Base-by-base conservation (phyloP, 1,284 basidiomycete species). In the Pseudozyma thailandica region DNA sequence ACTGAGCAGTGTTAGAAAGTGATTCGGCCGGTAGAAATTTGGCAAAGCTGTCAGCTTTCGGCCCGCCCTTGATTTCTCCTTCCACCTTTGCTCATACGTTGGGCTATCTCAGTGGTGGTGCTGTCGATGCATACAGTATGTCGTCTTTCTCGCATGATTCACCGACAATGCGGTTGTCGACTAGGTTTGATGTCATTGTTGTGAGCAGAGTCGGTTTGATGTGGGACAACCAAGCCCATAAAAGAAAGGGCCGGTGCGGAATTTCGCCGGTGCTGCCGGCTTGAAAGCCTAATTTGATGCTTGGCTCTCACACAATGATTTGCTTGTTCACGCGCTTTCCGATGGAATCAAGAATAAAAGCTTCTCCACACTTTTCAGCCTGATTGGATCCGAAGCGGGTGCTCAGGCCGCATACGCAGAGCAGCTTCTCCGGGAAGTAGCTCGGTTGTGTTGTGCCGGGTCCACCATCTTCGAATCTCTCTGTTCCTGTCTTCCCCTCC, bases 321-420 rank as follows among this genome's bases (percentile, higher is more conserved):
- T 43, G 41, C 18, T 20, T 15, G 35, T 54, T 41, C 52, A 49
- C 53, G 42, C 54, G 46, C 43, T 46, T 45, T 45, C n/a, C n/a
- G n/a, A n/a, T n/a, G n/a, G n/a, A n/a, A n/a, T n/a, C n/a, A n/a
- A n/a, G n/a, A n/a, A n/a, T n/a, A n/a, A n/a, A n/a, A 43, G 20
- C 23, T 60, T 60, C 57, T 60, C 57, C 50, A 60, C 50, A 60
- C 57, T 60, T 35, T 31, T 38, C 16, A 37, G 46, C 21, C 41
- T 52, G 38, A 50, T 50, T 50, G 48, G 48, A 50, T 27, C 39
- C 20, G 21, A 20, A 42, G n/a, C 31, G 31, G n/a, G 12, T 27
- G 25, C 26, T 25, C 10, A 27, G 43, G n/a, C n/a, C n/a, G n/a
- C n/a, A n/a, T n/a, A n/a, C n/a, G 30, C 30, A 31, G 15, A 31